Percentiles rank a stretch among this genome's conserved stretches.
Evolutionary conservation across 164 flowering plant species (phyloP).

Genomic region (Berberis vulgaris): DNA sequence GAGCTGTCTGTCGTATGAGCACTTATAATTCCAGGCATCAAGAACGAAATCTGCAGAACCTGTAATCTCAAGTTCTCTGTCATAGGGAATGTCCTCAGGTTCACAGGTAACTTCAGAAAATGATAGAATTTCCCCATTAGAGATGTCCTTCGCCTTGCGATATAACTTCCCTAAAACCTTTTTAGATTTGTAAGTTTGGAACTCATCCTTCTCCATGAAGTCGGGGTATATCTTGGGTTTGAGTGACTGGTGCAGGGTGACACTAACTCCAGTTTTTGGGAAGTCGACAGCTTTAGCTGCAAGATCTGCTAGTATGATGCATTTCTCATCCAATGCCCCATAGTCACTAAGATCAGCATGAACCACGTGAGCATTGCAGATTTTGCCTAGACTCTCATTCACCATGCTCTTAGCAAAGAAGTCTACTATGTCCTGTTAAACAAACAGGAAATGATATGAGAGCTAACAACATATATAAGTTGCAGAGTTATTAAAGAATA

Average conservation of each 20-base stretch:
- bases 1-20: constrained; percentile 61
- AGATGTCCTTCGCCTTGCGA: too few relatives aligned
- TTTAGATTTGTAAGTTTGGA: too few relatives aligned
- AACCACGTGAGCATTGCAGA: constrained; percentile 93
- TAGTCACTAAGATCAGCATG: constrained; percentile 73
- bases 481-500: too few relatives aligned
- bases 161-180: too few relatives aligned
- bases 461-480: too few relatives aligned
- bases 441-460: not conserved
- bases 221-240: constrained; percentile 37
- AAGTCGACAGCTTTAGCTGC: constrained; percentile 92
- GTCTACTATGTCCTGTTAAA: constrained; percentile 60
- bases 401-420: constrained; percentile 69
- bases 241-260: constrained; percentile 50
- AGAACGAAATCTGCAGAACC: constrained; percentile 23
- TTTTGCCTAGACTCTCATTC: constrained; percentile 60
- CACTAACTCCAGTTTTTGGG: constrained; percentile 80
- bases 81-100: constrained; percentile 41
- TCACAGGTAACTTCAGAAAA: constrained; percentile 14
- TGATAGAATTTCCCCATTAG: too few relatives aligned
- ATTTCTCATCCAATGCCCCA: constrained; percentile 77
- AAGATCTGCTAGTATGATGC: constrained; percentile 60
- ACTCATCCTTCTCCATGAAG: too few relatives aligned
- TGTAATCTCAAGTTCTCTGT: constrained; percentile 46
- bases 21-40: constrained; percentile 73